Evolutionary conservation across 345 rosid species (phyloP), one percentile per base, ranked within the genome.

Genomic region (Melaleuca quinquenervia): DNA sequence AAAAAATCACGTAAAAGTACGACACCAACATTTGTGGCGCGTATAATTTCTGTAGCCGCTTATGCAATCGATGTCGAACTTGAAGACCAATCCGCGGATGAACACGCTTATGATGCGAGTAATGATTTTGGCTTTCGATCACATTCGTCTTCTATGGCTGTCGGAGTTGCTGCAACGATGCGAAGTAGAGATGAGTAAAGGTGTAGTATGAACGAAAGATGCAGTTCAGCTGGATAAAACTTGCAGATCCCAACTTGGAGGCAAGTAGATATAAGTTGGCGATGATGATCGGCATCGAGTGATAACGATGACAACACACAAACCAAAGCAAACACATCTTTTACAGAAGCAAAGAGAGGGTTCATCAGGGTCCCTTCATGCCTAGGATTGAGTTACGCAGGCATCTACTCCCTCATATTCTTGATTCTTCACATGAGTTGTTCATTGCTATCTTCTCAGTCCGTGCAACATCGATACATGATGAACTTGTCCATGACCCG

Each of bases 381-480:
- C 45, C 12, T 8, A 32, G 76, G 36, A 84, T 60, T 1, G 36
- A 84, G 20, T 41, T 36, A 29, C n/a, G 3, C 51, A 48, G 20
- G 36, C 32, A 12, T 3, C 55, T 45, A 12, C 50, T 48, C 32
- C 24, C 52, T 41, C 52, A 22, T 41, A 55, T 58, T 49, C 75
- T 51, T 84, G 75, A 53, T 53, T 24, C 82, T 55, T 12, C 53
- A 10, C 13, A 26, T 44, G 76, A 41, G 22, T 84, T n/a, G 82
- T 29, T 50, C 44, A 22, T 10, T 4, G 22, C 21, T 41, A 8
- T 20, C 22, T 24, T 3, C 49, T 91, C 84, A 94, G 53, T 94
- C 94, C 3, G 62, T 89, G 88, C 95, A 95, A 89, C 96, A 95
- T 1, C 93, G 90, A 55, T 93, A 95, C 93, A 91, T 91, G 88